Evolutionary conservation across 2,329 filamentous ascomycete genomes (phyloP).

Genomic region (Pseudocercospora fuligena): DNA sequence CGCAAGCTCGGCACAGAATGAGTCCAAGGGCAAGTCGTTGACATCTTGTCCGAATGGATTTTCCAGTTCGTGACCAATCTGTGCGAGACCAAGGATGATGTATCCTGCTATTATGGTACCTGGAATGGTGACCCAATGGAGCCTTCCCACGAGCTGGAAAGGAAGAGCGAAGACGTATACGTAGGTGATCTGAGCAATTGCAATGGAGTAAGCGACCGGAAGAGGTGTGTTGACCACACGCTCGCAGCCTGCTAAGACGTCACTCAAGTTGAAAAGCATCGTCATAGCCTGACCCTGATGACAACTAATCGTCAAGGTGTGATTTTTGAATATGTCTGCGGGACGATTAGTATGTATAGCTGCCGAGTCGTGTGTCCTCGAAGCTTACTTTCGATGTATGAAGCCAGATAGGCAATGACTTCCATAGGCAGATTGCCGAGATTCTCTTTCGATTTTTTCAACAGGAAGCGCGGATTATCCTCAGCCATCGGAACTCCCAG

Average conservation of each 20-base stretch:
- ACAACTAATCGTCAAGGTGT: constrained; percentile 61
- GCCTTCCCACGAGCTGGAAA: constrained; percentile 71
- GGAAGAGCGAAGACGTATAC: constrained; percentile 80
- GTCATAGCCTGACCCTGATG: constrained; percentile 64
- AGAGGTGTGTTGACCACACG: constrained; percentile 82
- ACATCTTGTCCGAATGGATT: constrained; percentile 85
- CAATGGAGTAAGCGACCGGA: constrained; percentile 80
- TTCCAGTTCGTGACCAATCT: constrained; percentile 81
- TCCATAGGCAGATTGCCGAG: constrained; percentile 84
- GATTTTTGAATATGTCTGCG: constrained; percentile 58
- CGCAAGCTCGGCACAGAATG: constrained; percentile 75
- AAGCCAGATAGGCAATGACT: constrained; percentile 73
- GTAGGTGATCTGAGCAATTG: constrained; percentile 85
- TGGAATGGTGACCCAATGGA: constrained; percentile 78
- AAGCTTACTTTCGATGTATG: constrained; percentile 61
- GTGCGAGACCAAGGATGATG: constrained; percentile 78
- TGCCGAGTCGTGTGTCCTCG: too few relatives aligned
- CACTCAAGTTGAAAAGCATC: constrained; percentile 68
- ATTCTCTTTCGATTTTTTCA: constrained; percentile 74
- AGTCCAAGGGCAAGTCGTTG: constrained; percentile 78
- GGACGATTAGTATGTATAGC: not conserved
- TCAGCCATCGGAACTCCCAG: constrained; percentile 77
- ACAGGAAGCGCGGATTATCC: constrained; percentile 75
- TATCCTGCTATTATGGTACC: constrained; percentile 72
- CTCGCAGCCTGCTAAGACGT: constrained; percentile 73